Conservation (phyloP, 768 basidiomycete species). For the Boletus sensibilis region DNA sequence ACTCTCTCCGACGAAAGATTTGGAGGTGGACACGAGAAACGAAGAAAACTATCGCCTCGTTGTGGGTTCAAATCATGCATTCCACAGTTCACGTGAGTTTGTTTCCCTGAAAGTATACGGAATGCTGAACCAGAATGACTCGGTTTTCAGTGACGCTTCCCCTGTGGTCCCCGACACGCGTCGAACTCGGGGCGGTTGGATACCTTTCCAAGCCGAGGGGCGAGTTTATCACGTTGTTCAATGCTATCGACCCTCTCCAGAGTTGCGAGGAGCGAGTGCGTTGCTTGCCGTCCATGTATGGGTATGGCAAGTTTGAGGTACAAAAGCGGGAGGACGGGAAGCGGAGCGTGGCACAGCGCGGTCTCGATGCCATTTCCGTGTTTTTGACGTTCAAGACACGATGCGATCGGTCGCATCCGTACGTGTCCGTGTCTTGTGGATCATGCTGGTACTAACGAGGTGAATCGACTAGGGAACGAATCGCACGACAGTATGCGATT, state of each 20-base stretch:
- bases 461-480: constrained; percentile 37
- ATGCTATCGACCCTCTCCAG: constrained; percentile 56
- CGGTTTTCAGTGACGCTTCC: constrained; percentile 54
- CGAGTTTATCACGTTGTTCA: constrained; percentile 68
- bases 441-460: not conserved
- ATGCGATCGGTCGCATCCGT: constrained; percentile 40
- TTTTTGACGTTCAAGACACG: constrained; percentile 45
- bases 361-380: constrained; percentile 52
- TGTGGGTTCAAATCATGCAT: constrained; percentile 53
- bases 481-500: constrained; percentile 55
- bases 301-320: constrained; percentile 57
- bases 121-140: not conserved
- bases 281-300: constrained; percentile 56
- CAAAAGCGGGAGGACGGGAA: constrained; percentile 49
- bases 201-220: constrained; percentile 70
- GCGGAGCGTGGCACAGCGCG: constrained; percentile 56
- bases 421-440: constrained; percentile 17
- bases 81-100: constrained; percentile 63
- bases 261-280: constrained; percentile 43
- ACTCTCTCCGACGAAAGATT: constrained; percentile 38
- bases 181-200: constrained; percentile 71
- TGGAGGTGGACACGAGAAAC: constrained; percentile 44
- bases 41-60: constrained; percentile 70
- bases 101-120: not conserved
- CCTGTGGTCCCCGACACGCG: constrained; percentile 65